phyloP scores from a whole-genome alignment of 257 asterid genomes.

The Salvia splendens region DNA sequence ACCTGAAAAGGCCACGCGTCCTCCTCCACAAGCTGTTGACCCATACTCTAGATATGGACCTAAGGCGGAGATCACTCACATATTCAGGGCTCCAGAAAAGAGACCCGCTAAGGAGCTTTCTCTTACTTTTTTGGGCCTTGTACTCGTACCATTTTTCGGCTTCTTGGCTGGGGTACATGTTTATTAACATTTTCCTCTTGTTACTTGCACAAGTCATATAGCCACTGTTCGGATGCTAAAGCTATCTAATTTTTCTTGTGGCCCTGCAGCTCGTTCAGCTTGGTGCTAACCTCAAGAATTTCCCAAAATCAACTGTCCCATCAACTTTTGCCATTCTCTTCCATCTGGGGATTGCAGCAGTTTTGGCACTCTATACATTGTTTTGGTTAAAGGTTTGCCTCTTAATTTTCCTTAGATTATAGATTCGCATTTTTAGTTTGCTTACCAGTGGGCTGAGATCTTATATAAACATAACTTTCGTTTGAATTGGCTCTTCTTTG shows the following conservation, averaged over 20 bases:
- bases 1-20: conserved; percentile 89
- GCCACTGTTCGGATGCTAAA: conserved; percentile 8
- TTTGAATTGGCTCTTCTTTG: neutral
- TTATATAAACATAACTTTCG: neutral
- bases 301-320: conserved; percentile 66
- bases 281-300: conserved; percentile 77
- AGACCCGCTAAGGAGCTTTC: conserved; percentile 83
- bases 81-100: conserved; percentile 86
- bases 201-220: conserved; percentile 17
- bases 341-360: conserved; percentile 85
- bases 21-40: conserved; percentile 82
- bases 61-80: conserved; percentile 86
- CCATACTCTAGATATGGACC: conserved; percentile 79
- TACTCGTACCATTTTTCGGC: conserved; percentile 74
- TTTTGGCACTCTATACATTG: conserved; percentile 66
- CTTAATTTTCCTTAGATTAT: conserved; percentile 23
- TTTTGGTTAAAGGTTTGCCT: conserved; percentile 88
- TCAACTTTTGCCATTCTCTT: conserved; percentile 71
- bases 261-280: conserved; percentile 65
- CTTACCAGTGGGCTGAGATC: neutral
- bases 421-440: neutral
- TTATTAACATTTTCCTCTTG: conserved; percentile 20
- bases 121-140: conserved; percentile 71
- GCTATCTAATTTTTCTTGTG: conserved; percentile 18
- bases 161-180: conserved; percentile 81